Evolutionary conservation across 2,329 filamentous ascomycete genomes (phyloP).

Genomic region (Hymenotorrendiella dingleyae): DNA sequence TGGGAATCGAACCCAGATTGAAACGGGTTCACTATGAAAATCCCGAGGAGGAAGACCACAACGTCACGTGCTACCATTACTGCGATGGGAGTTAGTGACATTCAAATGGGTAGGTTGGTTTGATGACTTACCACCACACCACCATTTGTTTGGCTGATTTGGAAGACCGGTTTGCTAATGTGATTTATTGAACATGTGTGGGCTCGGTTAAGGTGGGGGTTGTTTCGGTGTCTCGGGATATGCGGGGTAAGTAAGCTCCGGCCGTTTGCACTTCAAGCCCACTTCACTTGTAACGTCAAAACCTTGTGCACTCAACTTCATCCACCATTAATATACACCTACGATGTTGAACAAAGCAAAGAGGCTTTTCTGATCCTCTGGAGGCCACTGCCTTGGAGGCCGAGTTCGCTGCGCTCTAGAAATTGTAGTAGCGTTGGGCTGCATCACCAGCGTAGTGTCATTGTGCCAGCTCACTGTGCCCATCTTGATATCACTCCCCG

Average conservation of each 20-base stretch:
- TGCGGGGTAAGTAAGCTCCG: not conserved
- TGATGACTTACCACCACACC: constrained; percentile 16
- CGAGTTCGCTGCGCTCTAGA: not conserved
- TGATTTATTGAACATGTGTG: no score
- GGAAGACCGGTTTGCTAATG: not conserved
- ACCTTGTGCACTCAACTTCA: not conserved
- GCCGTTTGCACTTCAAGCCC: not conserved
- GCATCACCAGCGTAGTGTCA: not conserved
- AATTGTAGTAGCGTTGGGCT: not conserved
- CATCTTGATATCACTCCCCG: not conserved
- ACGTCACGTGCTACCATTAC: constrained; percentile 31
- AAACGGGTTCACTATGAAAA: constrained; percentile 25
- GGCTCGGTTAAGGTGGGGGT: not conserved
- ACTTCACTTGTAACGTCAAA: not conserved
- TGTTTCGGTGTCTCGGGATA: not conserved
- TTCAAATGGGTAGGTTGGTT: not conserved
- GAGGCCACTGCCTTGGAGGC: no score
- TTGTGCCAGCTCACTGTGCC: not conserved
- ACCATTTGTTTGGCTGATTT: constrained; percentile 6
- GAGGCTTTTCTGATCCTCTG: no score
- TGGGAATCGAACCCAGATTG: constrained; percentile 33
- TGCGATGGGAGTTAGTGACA: constrained; percentile 7
- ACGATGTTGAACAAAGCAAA: no score
- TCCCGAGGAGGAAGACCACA: constrained; percentile 23
- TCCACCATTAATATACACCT: not conserved